These are phyloP conservation scores for Wallacemonas sp. DNA, from an alignment of 208 protist species.

Conservation along the genomic window DNA sequence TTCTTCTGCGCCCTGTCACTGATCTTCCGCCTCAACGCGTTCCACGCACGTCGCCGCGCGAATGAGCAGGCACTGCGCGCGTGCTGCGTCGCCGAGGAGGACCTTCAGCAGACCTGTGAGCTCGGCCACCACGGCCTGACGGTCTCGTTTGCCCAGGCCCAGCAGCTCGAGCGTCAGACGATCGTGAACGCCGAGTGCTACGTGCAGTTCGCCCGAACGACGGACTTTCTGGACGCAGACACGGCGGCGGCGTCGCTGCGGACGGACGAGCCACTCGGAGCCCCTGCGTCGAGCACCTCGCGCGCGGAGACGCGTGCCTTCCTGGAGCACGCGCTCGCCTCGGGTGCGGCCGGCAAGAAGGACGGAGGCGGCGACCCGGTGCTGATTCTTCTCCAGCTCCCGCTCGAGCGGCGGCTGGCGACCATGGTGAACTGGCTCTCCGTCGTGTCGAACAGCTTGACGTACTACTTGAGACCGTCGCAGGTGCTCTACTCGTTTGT, in stretches of 20 bases:
- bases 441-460: constrained; percentile 61
- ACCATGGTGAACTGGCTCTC: constrained; percentile 47
- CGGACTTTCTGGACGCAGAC: background rate
- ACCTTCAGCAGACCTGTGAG: background rate
- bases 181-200: constrained; percentile 3
- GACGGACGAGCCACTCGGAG: too few relatives aligned
- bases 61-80: constrained; percentile 2
- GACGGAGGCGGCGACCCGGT: constrained; percentile 24
- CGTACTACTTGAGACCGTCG: constrained; percentile 54
- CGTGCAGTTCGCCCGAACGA: background rate
- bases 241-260: too few relatives aligned
- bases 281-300: background rate
- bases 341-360: background rate
- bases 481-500: constrained; percentile 69
- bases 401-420: constrained; percentile 31
- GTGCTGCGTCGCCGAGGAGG: constrained; percentile 2
- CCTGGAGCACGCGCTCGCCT: background rate
- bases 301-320: background rate
- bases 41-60: background rate
- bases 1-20: constrained; percentile 30
- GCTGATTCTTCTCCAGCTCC: constrained; percentile 28
- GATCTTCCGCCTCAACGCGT: constrained; percentile 11
- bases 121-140: background rate
- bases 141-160: background rate
- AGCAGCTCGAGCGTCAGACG: background rate